Evolutionary conservation across 768 basidiomycete species (phyloP).

Genomic region (Paxillus involutus): DNA sequence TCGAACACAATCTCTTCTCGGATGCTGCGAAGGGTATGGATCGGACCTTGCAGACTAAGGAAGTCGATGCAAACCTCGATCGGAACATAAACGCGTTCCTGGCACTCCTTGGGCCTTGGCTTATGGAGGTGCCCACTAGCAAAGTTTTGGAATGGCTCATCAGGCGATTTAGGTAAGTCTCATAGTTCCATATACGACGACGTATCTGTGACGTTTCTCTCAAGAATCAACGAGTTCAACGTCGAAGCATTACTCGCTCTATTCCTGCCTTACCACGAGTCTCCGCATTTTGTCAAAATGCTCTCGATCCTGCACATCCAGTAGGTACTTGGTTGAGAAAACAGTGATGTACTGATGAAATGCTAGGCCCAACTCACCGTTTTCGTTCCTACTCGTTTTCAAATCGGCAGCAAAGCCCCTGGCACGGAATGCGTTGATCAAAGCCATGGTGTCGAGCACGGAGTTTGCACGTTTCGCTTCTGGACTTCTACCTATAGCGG

Average conservation of each 20-base stretch:
- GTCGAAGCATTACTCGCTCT: slow-evolving; percentile 71
- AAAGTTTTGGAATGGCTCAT: slow-evolving; percentile 96
- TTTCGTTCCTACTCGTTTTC: slow-evolving; percentile 71
- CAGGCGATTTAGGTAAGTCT: slow-evolving; percentile 77
- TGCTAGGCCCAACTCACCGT: slow-evolving; percentile 56
- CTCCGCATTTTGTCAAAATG: slow-evolving; percentile 93
- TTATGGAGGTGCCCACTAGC: slow-evolving; percentile 77
- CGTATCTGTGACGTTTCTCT: background rate
- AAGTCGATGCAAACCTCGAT: slow-evolving; percentile 67
- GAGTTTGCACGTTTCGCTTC: slow-evolving; percentile 75
- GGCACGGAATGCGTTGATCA: slow-evolving; percentile 70
- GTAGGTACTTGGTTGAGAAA: slow-evolving; percentile 38
- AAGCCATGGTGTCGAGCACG: slow-evolving; percentile 69
- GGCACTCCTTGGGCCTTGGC: slow-evolving; percentile 70
- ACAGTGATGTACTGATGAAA: slow-evolving; percentile 1
- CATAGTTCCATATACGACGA: background rate
- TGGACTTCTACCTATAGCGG: slow-evolving; percentile 57
- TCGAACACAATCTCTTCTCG: slow-evolving; percentile 76
- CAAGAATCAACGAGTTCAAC: slow-evolving; percentile 92
- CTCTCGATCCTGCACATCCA: slow-evolving; percentile 79
- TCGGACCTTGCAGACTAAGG: slow-evolving; percentile 68
- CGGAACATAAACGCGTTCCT: slow-evolving; percentile 60
- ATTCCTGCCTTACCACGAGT: slow-evolving; percentile 94
- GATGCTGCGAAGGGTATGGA: slow-evolving; percentile 75
- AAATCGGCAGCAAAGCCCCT: slow-evolving; percentile 76